Evolutionary conservation across 768 basidiomycete species (phyloP).

Genomic region (Mycena galopus): DNA sequence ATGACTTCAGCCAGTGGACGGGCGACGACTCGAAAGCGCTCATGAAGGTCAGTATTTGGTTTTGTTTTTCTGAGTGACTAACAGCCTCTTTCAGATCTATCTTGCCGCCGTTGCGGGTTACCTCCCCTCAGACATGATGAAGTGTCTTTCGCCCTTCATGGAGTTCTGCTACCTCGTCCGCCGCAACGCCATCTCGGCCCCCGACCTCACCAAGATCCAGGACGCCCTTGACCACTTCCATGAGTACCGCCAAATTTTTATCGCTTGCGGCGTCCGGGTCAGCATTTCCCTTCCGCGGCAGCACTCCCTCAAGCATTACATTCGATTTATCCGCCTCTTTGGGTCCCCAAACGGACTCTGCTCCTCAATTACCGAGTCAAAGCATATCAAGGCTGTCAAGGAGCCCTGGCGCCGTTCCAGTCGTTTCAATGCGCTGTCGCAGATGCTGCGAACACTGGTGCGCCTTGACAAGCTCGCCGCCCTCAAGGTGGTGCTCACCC

Average conservation of each 20-base stretch:
- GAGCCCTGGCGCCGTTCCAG: constrained; percentile 47
- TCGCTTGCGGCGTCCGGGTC: constrained; percentile 35
- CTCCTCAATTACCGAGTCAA: constrained; percentile 52
- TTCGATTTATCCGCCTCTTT: constrained; percentile 36
- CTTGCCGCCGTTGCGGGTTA: too few relatives aligned
- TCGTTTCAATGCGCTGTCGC: constrained; percentile 40
- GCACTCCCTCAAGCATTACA: constrained; percentile 40
- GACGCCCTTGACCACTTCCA: constrained; percentile 45
- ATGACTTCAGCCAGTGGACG: constrained; percentile 47
- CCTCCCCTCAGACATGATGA: too few relatives aligned
- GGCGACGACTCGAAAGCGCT: constrained; percentile 50
- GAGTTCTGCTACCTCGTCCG: too few relatives aligned
- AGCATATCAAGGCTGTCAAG: constrained; percentile 52
- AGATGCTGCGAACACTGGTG: constrained; percentile 47
- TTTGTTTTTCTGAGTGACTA: background rate
- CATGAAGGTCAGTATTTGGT: constrained; percentile 44
- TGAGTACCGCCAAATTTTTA: constrained; percentile 44
- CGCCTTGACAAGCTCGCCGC: constrained; percentile 44
- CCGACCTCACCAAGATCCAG: constrained; percentile 23
- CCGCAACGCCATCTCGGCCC: constrained; percentile 35
- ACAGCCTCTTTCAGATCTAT: constrained; percentile 43
- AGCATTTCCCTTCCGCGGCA: constrained; percentile 45
- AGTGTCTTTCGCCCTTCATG: too few relatives aligned
- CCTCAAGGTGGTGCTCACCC: constrained; percentile 20
- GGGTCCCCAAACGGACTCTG: constrained; percentile 47